Evolutionary conservation across 2,329 filamentous ascomycete species (phyloP), one percentile per base, ranked within the genome.

Genomic region (Phaeosphaeriaceae sp.): DNA sequence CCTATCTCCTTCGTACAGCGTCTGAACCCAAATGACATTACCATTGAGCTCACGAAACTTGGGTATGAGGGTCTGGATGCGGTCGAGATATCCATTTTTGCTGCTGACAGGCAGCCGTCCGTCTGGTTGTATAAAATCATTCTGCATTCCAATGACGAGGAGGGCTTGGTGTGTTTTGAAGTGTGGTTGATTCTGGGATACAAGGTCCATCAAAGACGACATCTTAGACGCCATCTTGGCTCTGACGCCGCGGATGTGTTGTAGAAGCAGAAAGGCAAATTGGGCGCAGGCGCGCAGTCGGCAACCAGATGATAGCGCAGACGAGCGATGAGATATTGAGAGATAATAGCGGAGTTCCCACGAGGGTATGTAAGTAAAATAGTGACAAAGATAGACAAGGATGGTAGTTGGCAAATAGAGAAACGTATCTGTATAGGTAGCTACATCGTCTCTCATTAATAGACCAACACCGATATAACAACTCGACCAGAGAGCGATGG

Each of bases 81-180:
- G 84, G 32, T 87, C 80, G 36, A 94, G 71, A 54, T 92, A 90
- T 8, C 84, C 83, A 3, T 81, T 74, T 3, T 86, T 84, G 35
- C 84, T 81, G 29, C 77, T 77, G 42, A 92, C 83, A 11, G 85
- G 82, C 16, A 97, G 74, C 20, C 85, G 83, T 46, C 89, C 88
- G 42, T 84, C 80, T 1, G 83, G 75, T 6, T 84, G 80, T 49
- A 95, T 76, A 65, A 97, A 96, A 71, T 97, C 93, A 63, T 95
- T 91, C 68, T 97, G 94, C 29, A 96, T 83, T 65, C 96, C 93
- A 56, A 97, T 81, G 15, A 95, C 77, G 16, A 97, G 78, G 35
- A 99, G 80, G 1, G 90, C 93, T 74, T 85, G 83, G 48, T 81
- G 76, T 18, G 83, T 85, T 54, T 82, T 75, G 51, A 87, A 78